Percentiles rank a stretch among this genome's conserved stretches.
These are phyloP conservation scores for Botryotinia calthae DNA, from an alignment of 2,329 filamentous ascomycete species.

Conservation along the genomic window DNA sequence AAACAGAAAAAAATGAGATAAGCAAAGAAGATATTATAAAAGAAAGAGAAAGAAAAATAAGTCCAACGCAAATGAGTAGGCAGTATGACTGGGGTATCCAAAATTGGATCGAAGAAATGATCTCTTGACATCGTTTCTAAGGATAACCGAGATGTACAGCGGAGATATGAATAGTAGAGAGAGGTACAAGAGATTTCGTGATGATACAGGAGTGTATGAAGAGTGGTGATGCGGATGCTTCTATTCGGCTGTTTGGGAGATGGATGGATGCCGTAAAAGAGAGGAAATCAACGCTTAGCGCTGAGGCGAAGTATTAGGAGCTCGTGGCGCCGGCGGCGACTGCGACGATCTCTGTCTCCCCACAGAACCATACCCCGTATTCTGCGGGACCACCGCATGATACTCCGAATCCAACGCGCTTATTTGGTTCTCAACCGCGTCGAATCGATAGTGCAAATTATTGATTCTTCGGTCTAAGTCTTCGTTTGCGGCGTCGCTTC, in stretches of 20 bases:
- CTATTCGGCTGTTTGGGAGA: not conserved
- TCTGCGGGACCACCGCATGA: accelerated
- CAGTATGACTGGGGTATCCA: not conserved
- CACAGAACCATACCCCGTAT: not conserved
- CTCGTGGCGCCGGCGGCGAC: not conserved
- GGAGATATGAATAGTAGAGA: no score
- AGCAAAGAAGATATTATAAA: not conserved
- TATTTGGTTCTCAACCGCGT: accelerated
- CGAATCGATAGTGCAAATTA: accelerated
- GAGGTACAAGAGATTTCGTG: no score
- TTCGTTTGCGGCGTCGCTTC: no score
- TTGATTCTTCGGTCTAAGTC: no score
- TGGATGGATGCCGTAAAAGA: not conserved
- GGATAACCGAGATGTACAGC: no score
- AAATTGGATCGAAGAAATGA: not conserved
- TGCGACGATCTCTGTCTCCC: not conserved
- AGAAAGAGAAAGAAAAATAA: not conserved
- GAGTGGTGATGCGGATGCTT: not conserved
- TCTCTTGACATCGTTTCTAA: no score
- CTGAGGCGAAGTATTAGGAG: not conserved
- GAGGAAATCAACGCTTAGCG: not conserved
- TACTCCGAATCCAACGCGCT: accelerated
- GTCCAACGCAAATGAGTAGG: not conserved
- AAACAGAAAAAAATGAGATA: no score
- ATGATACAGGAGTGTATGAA: not conserved